Evolutionary conservation across 2,329 filamentous ascomycete species (phyloP).

Genomic region (Neofusicoccum parvum): DNA sequence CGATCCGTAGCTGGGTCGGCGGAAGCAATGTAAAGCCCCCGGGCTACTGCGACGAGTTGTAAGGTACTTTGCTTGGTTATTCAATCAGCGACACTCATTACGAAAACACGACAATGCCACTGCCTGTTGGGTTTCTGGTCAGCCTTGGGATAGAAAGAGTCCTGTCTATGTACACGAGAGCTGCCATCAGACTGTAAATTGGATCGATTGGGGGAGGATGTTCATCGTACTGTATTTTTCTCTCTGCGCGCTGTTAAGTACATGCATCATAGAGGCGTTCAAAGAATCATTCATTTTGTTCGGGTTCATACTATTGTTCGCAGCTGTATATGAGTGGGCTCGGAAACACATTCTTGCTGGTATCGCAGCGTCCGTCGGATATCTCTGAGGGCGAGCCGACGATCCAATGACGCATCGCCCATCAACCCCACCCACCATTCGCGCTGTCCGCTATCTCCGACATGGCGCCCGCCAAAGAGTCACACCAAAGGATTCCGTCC

Average conservation of each 20-base stretch:
- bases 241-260: background rate
- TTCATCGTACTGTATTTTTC: background rate
- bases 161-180: background rate
- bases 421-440: slow-evolving; percentile 10
- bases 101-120: background rate
- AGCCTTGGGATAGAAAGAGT: background rate
- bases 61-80: background rate
- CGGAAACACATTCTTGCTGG: background rate
- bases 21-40: slow-evolving; percentile 56
- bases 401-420: slow-evolving; percentile 10
- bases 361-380: background rate
- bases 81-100: background rate
- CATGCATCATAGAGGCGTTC: slow-evolving; percentile 16
- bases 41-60: slow-evolving; percentile 62
- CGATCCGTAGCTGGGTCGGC: slow-evolving; percentile 81
- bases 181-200: background rate
- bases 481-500: background rate
- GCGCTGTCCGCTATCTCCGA: slow-evolving; percentile 14
- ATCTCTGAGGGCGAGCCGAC: background rate
- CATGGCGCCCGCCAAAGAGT: background rate
- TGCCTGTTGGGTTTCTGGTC: background rate
- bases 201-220: background rate
- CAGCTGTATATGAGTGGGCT: background rate
- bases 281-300: background rate
- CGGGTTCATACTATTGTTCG: too few relatives aligned